phyloP scores from a whole-genome alignment of 225 moss, liverwort and hornwort species.

The Climacium dendroides region DNA sequence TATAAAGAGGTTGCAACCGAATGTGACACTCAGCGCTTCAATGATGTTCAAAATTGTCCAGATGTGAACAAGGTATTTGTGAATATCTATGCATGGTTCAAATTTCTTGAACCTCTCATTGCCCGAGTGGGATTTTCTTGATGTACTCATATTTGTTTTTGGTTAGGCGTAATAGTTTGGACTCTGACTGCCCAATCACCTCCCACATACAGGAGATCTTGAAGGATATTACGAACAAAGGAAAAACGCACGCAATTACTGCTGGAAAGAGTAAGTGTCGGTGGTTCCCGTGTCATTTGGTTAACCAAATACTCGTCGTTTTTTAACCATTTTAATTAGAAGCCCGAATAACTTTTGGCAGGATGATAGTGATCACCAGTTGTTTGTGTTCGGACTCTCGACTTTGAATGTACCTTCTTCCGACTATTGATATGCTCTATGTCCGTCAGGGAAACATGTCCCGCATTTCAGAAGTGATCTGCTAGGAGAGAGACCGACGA shows the following conservation, averaged over 20 bases:
- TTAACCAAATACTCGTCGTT: neutral
- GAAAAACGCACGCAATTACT: neutral
- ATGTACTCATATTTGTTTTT: neutral
- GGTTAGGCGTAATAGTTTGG: neutral
- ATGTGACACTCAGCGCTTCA: neutral
- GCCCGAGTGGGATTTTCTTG: neutral
- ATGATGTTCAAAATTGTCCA: neutral
- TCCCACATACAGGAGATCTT: slow-evolving; percentile 8
- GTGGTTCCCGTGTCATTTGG: neutral
- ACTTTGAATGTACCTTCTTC: neutral
- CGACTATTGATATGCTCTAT: neutral
- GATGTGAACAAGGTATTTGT: slow-evolving; percentile 13
- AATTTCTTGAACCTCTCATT: neutral
- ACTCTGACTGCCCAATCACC: neutral
- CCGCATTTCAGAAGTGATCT: slow-evolving; percentile 36
- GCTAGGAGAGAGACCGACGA: slow-evolving; percentile 23
- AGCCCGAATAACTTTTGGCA: neutral
- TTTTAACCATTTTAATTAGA: neutral
- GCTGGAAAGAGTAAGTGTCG: slow-evolving; percentile 35
- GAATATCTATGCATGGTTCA: neutral
- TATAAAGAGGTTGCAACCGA: slow-evolving; percentile 1
- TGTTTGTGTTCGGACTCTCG: neutral
- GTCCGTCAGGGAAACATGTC: slow-evolving; percentile 37
- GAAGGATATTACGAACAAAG: slow-evolving; percentile 16
- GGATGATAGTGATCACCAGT: neutral